phyloP scores from a whole-genome alignment of 768 basidiomycete genomes.

The Hygrophorus russula region DNA sequence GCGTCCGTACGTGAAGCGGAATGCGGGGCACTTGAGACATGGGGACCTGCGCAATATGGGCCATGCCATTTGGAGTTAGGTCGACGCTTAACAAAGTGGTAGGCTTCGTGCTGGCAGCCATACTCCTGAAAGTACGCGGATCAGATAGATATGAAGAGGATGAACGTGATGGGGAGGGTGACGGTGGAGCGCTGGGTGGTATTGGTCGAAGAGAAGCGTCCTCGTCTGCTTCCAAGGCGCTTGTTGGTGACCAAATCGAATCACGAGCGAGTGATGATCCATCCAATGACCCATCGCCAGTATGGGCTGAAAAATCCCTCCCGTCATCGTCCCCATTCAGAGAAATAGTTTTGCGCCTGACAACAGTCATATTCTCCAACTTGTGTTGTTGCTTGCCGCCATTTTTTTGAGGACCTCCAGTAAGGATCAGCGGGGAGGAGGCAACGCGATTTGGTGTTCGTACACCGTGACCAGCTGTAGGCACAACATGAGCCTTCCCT shows the following conservation, averaged over 20 bases:
- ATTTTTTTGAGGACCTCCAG: slow-evolving; percentile 10
- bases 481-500: slow-evolving; percentile 23
- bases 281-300: slow-evolving; percentile 33
- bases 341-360: slow-evolving; percentile 49
- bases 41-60: slow-evolving; percentile 85
- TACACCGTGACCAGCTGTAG: slow-evolving; percentile 17
- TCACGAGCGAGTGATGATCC: slow-evolving; percentile 55
- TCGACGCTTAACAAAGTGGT: slow-evolving; percentile 92
- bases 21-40: slow-evolving; percentile 41
- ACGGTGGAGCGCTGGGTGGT: slow-evolving; percentile 80
- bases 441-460: slow-evolving; percentile 29
- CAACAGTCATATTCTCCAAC: slow-evolving; percentile 19
- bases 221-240: slow-evolving; percentile 78
- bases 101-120: slow-evolving; percentile 85
- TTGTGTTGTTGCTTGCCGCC: slow-evolving; percentile 20
- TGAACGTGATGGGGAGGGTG: slow-evolving; percentile 75
- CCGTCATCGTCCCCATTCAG: slow-evolving; percentile 43
- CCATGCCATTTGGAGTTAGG: slow-evolving; percentile 55
- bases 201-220: slow-evolving; percentile 88
- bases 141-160: slow-evolving; percentile 79
- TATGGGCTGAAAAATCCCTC: slow-evolving; percentile 22
- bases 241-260: slow-evolving; percentile 72
- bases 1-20: slow-evolving; percentile 47
- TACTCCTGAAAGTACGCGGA: slow-evolving; percentile 71
- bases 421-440: slow-evolving; percentile 31